phyloP scores from a whole-genome alignment of 2,329 filamentous ascomycete species.

The Trichoderma breve region DNA sequence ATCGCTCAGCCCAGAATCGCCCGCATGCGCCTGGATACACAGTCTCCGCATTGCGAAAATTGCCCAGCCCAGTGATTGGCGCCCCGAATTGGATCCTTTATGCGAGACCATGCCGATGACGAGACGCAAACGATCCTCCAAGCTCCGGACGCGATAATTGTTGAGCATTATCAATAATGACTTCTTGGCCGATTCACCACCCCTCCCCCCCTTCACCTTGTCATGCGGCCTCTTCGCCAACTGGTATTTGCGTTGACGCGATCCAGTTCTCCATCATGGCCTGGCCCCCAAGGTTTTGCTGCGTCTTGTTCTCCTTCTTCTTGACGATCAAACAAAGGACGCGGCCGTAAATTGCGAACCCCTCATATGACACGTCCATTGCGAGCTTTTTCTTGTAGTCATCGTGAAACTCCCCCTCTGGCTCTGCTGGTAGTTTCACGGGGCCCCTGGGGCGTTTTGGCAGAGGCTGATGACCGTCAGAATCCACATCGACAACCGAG shows the following conservation, averaged over 20 bases:
- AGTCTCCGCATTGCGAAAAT: neutral
- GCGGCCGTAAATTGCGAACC: constrained; percentile 92
- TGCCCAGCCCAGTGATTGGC: neutral
- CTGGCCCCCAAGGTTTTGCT: constrained; percentile 51
- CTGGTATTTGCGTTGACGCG: constrained; percentile 67
- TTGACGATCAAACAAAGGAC: constrained; percentile 88
- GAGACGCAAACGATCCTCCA: neutral
- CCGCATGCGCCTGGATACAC: neutral
- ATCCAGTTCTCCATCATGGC: constrained; percentile 85
- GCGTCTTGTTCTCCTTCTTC: constrained; percentile 60
- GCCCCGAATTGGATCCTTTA: neutral
- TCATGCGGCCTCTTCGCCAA: constrained; percentile 36
- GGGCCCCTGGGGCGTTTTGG: constrained; percentile 45
- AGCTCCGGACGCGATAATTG: neutral
- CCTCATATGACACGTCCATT: constrained; percentile 86
- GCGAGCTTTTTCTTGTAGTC: constrained; percentile 90
- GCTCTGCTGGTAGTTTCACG: constrained; percentile 28
- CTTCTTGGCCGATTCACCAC: neutral
- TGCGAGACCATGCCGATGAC: neutral
- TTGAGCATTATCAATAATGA: neutral
- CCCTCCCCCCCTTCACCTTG: neutral
- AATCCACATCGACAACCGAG: constrained; percentile 39
- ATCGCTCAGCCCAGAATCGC: neutral
- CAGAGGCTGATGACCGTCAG: constrained; percentile 42
- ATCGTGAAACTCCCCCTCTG: constrained; percentile 30